A percentile compares a stretch with the other conserved stretches of the same genome.
Conservation (phyloP, 2,329 filamentous ascomycete species). For the Hortaea sp. region DNA sequence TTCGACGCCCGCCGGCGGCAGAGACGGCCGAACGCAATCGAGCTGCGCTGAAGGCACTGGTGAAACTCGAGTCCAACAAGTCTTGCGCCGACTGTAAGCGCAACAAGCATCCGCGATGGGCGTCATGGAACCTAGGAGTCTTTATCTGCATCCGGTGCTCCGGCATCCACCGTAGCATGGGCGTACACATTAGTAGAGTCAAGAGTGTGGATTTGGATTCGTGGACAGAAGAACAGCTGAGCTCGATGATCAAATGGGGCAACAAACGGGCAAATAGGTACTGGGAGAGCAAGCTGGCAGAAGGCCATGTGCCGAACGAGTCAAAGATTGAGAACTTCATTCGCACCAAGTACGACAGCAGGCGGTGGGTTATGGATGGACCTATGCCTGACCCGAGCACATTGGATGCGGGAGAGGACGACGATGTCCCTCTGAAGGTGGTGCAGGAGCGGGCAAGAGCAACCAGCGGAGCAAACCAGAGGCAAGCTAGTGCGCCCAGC, state of each 20-base stretch:
- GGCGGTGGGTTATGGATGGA: constrained; percentile 99
- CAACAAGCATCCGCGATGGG: constrained; percentile 99
- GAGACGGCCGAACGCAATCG: constrained; percentile 89
- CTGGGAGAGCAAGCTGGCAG: constrained; percentile 90
- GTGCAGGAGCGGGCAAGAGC: constrained; percentile 63
- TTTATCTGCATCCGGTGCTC: constrained; percentile 96
- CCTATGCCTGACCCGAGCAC: constrained; percentile 86
- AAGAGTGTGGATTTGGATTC: constrained; percentile 97
- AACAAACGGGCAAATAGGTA: constrained; percentile 97
- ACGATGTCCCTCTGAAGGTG: constrained; percentile 62
- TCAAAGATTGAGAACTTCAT: constrained; percentile 99
- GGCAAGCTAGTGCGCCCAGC: constrained; percentile 3
- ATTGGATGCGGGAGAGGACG: constrained; percentile 57
- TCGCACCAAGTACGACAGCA: constrained; percentile 95
- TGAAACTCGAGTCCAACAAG: constrained; percentile 94
- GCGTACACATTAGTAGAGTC: constrained; percentile 94
- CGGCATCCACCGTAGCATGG: constrained; percentile 97
- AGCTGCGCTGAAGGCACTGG: constrained; percentile 82
- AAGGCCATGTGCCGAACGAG: constrained; percentile 87
- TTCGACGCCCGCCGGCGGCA: constrained; percentile 61
- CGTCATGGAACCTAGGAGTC: constrained; percentile 95
- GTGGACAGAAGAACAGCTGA: constrained; percentile 96
- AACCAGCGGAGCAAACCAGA: constrained; percentile 7
- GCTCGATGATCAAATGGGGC: constrained; percentile 90
- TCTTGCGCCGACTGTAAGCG: constrained; percentile 96